Conservation (phyloP, 176 grass and related monocot species). For the Avena insularis region DNA sequence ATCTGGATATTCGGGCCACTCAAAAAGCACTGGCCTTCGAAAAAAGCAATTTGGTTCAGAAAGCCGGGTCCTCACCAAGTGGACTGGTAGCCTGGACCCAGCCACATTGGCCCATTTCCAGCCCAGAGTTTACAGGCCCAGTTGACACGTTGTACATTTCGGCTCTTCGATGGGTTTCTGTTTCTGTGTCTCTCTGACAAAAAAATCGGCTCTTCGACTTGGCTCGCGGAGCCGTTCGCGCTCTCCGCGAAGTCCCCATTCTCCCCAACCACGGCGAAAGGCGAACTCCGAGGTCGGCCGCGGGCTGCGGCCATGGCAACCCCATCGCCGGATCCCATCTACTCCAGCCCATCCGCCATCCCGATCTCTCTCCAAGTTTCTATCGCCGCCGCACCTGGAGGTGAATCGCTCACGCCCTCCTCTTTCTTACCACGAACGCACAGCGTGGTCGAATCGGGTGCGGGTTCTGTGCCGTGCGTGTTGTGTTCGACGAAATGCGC, state of each 20-base stretch:
- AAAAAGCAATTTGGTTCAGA: too few relatives aligned
- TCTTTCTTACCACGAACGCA: not conserved
- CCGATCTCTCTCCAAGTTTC: too few relatives aligned
- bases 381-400: not conserved
- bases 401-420: not conserved
- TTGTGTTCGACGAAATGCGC: conserved; percentile 40
- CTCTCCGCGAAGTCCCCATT: conserved; percentile 1
- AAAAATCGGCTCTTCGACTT: not conserved
- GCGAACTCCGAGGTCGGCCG: not conserved
- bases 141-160: not conserved
- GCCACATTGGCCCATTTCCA: not conserved
- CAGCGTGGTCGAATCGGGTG: not conserved
- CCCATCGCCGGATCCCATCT: too few relatives aligned
- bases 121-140: not conserved
- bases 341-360: too few relatives aligned
- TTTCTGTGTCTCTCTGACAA: too few relatives aligned
- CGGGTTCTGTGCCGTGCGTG: not conserved
- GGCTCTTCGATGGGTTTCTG: too few relatives aligned
- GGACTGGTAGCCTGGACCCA: not conserved
- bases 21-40: too few relatives aligned
- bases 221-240: not conserved
- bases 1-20: too few relatives aligned
- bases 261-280: conserved; percentile 21
- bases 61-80: not conserved
- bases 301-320: not conserved